Conservation (phyloP, 2,329 filamentous ascomycete genomes). For the Catunica adiposa region DNA sequence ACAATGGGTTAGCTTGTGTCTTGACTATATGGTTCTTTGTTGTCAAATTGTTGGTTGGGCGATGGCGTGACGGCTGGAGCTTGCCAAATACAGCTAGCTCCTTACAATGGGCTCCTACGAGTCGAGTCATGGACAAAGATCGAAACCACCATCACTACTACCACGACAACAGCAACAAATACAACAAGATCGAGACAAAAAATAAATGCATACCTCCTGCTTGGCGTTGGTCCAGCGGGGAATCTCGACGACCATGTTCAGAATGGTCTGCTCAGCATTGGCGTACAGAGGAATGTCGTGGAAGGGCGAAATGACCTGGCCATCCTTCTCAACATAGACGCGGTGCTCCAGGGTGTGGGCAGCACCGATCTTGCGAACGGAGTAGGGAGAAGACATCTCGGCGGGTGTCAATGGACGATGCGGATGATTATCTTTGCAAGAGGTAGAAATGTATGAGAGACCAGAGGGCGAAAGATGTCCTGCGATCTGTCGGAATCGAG, state of each 20-base stretch:
- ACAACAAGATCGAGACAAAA: background rate
- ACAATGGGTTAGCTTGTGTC: background rate
- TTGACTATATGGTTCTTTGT: background rate
- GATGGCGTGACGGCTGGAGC: conserved; percentile 2
- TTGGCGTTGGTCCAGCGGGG: conserved; percentile 99
- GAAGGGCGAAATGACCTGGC: conserved; percentile 82
- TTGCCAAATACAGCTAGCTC: background rate
- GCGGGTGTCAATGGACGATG: conserved; percentile 19
- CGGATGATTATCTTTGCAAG: conserved; percentile 9
- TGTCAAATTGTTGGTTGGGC: background rate
- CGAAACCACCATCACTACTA: background rate
- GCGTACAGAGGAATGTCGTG: conserved; percentile 97
- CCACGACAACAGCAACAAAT: background rate
- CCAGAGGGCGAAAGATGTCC: conserved; percentile 11
- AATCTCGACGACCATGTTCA: conserved; percentile 99
- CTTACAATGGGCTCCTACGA: background rate
- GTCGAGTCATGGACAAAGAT: background rate
- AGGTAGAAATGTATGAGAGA: background rate
- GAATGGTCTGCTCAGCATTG: conserved; percentile 84
- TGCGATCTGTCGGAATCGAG: conserved; percentile 14
- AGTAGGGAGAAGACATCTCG: conserved; percentile 50
- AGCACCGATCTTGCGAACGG: conserved; percentile 70
- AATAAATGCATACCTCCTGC: conserved; percentile 63
- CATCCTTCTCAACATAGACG: conserved; percentile 96
- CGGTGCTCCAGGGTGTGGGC: conserved; percentile 93